These are phyloP conservation scores for Panicum miliaceum DNA, from an alignment of 176 grass and related monocot genomes.

Conservation along the genomic window DNA sequence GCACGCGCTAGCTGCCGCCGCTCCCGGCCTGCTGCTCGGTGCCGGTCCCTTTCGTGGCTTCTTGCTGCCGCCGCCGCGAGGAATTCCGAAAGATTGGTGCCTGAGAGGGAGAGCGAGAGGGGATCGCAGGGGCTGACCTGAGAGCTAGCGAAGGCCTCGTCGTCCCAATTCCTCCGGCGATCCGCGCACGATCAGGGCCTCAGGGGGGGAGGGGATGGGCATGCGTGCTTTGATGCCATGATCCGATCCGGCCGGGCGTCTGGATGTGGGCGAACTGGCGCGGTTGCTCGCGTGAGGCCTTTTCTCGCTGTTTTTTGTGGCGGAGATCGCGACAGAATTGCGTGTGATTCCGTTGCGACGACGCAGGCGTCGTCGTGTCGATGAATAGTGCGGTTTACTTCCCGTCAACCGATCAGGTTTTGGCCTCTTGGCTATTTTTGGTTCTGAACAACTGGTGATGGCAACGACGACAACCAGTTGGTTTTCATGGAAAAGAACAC, in stretches of 20 bases:
- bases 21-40: not conserved
- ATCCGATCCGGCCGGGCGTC: too few species aligned
- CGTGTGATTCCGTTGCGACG: not conserved
- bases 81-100: not conserved
- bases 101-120: too few species aligned
- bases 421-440: too few species aligned
- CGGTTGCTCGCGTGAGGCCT: not conserved
- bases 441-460: too few species aligned
- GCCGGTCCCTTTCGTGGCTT: not conserved
- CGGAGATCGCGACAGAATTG: not conserved
- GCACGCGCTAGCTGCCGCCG: not conserved
- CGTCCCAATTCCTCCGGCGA: too few species aligned
- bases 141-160: too few species aligned
- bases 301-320: not conserved
- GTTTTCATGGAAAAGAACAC: too few species aligned
- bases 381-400: too few species aligned
- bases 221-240: not conserved
- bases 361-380: not conserved
- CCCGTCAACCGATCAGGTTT: too few species aligned
- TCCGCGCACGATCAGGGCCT: not conserved
- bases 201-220: not conserved
- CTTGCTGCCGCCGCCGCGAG: too few species aligned
- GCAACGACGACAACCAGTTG: too few species aligned
- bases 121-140: too few species aligned
- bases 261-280: not conserved